These are phyloP conservation scores for Vitis rotundifolia DNA, from an alignment of 164 flowering plant genomes.

Conservation along the genomic window DNA sequence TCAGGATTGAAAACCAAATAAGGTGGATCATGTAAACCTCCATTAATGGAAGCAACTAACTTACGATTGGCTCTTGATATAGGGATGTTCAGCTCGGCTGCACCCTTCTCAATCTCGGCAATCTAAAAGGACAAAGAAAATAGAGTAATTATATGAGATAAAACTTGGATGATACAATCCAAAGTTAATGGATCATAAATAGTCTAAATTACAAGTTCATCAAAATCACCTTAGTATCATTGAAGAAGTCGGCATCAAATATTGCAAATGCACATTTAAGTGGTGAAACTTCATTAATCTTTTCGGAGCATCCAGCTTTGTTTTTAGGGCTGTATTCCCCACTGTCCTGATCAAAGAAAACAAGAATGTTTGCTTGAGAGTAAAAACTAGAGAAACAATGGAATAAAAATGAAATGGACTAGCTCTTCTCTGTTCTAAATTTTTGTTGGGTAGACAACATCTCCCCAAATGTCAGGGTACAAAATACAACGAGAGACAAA, in stretches of 20 bases:
- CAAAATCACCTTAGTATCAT: slow-evolving; percentile 49
- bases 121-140: slow-evolving; percentile 32
- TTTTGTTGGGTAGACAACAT: too few relatives aligned
- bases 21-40: slow-evolving; percentile 79
- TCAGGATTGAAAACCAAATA: slow-evolving; percentile 65
- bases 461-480: too few relatives aligned
- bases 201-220: not conserved
- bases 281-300: slow-evolving; percentile 14
- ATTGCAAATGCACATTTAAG: slow-evolving; percentile 43
- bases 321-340: not conserved
- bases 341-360: slow-evolving; percentile 49
- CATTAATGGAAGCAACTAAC: slow-evolving; percentile 69
- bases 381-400: too few relatives aligned
- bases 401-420: too few relatives aligned
- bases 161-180: not conserved
- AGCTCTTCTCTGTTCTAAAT: too few relatives aligned
- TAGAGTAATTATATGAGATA: not conserved
- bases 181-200: not conserved
- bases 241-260: slow-evolving; percentile 66
- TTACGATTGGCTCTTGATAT: slow-evolving; percentile 54
- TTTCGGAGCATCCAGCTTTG: slow-evolving; percentile 16
- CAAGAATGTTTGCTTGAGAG: not conserved
- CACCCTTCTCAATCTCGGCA: slow-evolving; percentile 66
- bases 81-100: slow-evolving; percentile 64
- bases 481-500: too few relatives aligned